Evolutionary conservation across 441 rosid species (phyloP).

Genomic region (Pelargonium citronellum): DNA sequence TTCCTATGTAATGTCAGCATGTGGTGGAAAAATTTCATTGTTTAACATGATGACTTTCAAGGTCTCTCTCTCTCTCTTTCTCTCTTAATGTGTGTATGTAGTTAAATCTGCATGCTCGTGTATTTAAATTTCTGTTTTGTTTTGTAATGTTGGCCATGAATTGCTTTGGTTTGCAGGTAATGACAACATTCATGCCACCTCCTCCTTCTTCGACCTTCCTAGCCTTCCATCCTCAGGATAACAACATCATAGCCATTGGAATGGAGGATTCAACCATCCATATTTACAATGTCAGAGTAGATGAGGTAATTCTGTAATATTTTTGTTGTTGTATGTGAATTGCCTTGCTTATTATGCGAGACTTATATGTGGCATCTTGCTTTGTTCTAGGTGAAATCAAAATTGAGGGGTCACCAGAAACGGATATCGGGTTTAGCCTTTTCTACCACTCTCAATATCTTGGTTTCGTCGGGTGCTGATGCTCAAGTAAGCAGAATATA

Average conservation of each 20-base stretch:
- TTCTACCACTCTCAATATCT: constrained; percentile 61
- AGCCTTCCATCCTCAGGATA: constrained; percentile 89
- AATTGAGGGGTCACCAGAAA: constrained; percentile 82
- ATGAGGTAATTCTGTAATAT: constrained; percentile 49
- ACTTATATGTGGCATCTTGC: constrained; percentile 16
- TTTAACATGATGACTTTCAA: constrained; percentile 87
- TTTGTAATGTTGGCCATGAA: constrained; percentile 9
- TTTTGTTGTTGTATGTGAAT: not conserved
- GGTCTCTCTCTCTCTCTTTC: constrained; percentile 28
- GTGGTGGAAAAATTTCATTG: constrained; percentile 69
- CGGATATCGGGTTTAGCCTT: constrained; percentile 86
- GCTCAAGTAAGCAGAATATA: constrained; percentile 57
- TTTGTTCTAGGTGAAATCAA: constrained; percentile 64
- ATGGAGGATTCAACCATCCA: constrained; percentile 92
- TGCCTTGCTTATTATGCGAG: not conserved
- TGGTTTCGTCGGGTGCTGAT: constrained; percentile 98
- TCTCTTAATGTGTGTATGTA: not conserved
- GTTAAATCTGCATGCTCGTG: not conserved
- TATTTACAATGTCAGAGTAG: constrained; percentile 80
- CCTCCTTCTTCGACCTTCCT: constrained; percentile 85
- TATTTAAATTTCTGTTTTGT: constrained; percentile 9
- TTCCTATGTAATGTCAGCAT: constrained; percentile 80
- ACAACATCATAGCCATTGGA: constrained; percentile 87
- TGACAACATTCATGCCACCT: constrained; percentile 85
- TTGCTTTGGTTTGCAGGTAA: constrained; percentile 46